Evolutionary conservation across 2,329 filamentous ascomycete species (phyloP), one percentile per base, ranked within the genome.

Genomic region (Fusarium dimerum): DNA sequence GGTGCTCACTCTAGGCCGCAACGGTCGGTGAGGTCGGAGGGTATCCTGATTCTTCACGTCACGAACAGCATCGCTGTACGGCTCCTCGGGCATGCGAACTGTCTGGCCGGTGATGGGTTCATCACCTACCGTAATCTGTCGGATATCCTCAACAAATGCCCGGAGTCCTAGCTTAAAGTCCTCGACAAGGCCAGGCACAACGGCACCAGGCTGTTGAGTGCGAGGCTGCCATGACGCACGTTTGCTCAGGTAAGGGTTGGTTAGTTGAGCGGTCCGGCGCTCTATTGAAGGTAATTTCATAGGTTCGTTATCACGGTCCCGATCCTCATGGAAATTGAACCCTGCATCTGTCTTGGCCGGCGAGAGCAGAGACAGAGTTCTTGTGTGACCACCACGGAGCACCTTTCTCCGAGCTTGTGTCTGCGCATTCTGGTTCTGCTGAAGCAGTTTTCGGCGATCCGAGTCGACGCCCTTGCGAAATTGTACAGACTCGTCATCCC

Each of bases 41-140:
- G 76, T 80, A 54, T 78, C 75, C 57, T 79, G 76, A 48, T 26
- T 26, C 20, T 26, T 26, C 20, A 26, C 20, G 20, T 62, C 50
- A 40, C 47, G 48, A 36, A 26, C 47, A n/a, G 63, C 59, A 39
- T 55, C 57, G 55, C 55, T 63, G 32, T 50, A 50, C 36, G 52
- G 54, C 7, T 57, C 48, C 26, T 67, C 63, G 3, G 62, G 48
- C 42, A 59, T 60, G 46, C 62, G 60, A 32, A 54, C 48, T 36
- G 58, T 12, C 30, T 69, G 68, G 13, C 84, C 86, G 54, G 79
- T 85, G 57, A 91, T 84, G 15, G 86, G 90, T 74, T 99, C 94
- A 49, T 99, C 94, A 20, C 94, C 94, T 7, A 99, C 92, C 0
- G 94, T 96, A 13, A 93, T 95, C 72, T 97, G 94, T 60, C 92